These are phyloP conservation scores for Trapa bicornis DNA, from an alignment of 345 rosid genomes.

Conservation along the genomic window DNA sequence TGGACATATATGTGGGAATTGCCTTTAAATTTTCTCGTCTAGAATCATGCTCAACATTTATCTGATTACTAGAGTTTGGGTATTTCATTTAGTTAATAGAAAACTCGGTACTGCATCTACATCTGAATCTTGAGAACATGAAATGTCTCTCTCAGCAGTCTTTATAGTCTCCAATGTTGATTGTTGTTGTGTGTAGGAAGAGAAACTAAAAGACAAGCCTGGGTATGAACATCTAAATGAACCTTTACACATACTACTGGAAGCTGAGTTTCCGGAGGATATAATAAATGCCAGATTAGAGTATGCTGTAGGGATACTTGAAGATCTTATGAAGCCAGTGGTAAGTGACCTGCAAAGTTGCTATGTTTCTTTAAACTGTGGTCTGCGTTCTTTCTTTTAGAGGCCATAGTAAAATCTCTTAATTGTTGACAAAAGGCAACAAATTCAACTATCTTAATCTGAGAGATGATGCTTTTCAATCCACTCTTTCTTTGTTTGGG, in stretches of 20 bases:
- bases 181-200: constrained; percentile 38
- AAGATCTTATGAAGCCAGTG: constrained; percentile 82
- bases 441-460: too few species aligned
- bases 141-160: not conserved
- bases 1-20: not conserved
- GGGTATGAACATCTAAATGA: constrained; percentile 92
- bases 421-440: not conserved
- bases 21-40: not conserved
- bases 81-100: not conserved
- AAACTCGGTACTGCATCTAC: not conserved
- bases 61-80: not conserved
- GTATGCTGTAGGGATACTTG: constrained; percentile 57
- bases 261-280: constrained; percentile 88
- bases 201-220: constrained; percentile 79
- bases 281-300: constrained; percentile 56
- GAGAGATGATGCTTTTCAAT: too few species aligned
- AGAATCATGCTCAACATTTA: not conserved
- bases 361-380: not conserved
- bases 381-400: not conserved
- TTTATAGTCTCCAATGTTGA: not conserved
- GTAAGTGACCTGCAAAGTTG: constrained; percentile 20
- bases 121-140: not conserved
- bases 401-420: not conserved
- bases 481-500: not conserved
- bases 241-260: constrained; percentile 74